phyloP scores from a whole-genome alignment of 2,329 filamentous ascomycete genomes.

The Pseudocercospora pini-densiflorae region DNA sequence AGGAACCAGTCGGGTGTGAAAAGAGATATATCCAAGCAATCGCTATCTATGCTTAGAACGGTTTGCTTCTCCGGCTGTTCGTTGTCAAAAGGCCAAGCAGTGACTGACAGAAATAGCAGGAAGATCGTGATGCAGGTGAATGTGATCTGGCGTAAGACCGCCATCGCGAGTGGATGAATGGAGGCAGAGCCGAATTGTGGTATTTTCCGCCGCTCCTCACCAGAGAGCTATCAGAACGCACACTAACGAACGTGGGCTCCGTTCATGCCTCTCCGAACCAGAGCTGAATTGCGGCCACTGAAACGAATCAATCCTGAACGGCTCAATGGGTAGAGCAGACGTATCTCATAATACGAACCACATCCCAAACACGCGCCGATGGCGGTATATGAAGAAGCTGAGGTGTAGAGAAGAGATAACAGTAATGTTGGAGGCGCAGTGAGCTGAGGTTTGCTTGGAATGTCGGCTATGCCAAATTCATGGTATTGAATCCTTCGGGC shows the following conservation, averaged over 20 bases:
- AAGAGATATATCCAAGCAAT: not conserved
- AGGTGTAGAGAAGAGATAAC: too few species aligned
- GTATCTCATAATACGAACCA: not conserved
- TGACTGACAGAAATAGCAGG: not conserved
- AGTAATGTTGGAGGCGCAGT: not conserved
- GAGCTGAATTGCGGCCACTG: too few species aligned
- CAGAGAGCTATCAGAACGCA: not conserved
- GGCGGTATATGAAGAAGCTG: not conserved
- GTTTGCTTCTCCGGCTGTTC: not conserved
- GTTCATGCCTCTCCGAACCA: not conserved
- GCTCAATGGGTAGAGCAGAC: not conserved
- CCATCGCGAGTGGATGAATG: not conserved
- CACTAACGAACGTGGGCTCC: not conserved
- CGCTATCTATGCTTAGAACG: not conserved
- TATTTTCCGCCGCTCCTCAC: too few species aligned
- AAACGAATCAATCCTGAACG: not conserved
- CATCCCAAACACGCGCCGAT: too few species aligned
- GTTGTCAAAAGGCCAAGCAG: not conserved
- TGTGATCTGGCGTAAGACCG: not conserved
- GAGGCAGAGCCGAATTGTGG: not conserved
- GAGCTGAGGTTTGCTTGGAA: not conserved
- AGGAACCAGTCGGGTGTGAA: slow-evolving; percentile 9
- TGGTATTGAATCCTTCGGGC: not conserved
- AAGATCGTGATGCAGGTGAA: not conserved
- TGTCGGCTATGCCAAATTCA: not conserved